Evolutionary conservation across 2,329 filamentous ascomycete genomes (phyloP), one percentile per base, ranked within the genome.

Genomic region (Arthroderma sp.): DNA sequence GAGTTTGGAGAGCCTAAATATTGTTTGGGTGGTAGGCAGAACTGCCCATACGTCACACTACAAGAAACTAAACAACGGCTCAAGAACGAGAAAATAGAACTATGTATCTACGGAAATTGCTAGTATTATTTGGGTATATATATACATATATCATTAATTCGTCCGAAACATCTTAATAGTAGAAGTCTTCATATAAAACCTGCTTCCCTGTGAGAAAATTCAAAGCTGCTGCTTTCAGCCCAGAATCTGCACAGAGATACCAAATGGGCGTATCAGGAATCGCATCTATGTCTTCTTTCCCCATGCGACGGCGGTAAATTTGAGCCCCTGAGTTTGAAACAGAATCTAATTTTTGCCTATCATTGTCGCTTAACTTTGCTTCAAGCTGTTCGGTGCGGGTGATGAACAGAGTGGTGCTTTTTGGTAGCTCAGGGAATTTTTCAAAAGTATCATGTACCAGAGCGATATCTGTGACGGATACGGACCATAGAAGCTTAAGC

Each of bases 401-500:
- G 4, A 89, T 61, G 52, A 83, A 91, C 1, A 91, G 51, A 9
- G 52, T 71, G 28, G 80, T 73, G 10, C 66, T 66, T 0, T 47
- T 46, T 0, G 67, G 73, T 7, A 91, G 61, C 0, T 65, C 67
- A 0, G 67, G 67, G 47, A 75, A 69, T 31, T 60, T 63, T 27
- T 64, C 57, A 36, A 91, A 69, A 0, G 71, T 68, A 50, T 85
- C 77, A 1, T 68, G 54, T 0, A 78, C 81, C 1, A 91, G 60
- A 0, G 68, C 67, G 1, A 84, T 45, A 60, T 93, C 86, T 2
- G 68, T 70, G 0, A 61, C 59, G 5, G 72, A 67, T 3, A 88
- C 52, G 1, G 76, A 80, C 86, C 85, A 93, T 1, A 86, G 66
- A 4, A 91, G 57, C 28, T 55, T 63, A 33, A 91, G 57, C 3